phyloP scores from a whole-genome alignment of 106 monocot species.

The Dioscorea alata region DNA sequence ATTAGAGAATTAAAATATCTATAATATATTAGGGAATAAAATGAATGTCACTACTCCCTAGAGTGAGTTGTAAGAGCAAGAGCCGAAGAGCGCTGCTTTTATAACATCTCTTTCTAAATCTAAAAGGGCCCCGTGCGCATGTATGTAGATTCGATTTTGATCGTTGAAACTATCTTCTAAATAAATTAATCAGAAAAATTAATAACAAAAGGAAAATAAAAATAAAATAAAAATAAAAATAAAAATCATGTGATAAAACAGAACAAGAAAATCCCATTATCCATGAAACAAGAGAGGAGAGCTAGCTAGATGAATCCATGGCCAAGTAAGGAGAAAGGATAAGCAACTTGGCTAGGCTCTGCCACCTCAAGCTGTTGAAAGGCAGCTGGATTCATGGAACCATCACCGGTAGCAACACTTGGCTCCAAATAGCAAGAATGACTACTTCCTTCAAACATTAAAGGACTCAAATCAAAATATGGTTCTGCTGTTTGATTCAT shows the following conservation, averaged over 20 bases:
- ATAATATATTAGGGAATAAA: too few species aligned
- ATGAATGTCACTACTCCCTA: too few species aligned
- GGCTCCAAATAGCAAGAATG: neutral
- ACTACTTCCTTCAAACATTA: neutral
- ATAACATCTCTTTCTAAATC: too few species aligned
- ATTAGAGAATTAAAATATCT: too few species aligned
- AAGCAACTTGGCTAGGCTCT: neutral
- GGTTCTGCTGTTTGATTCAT: neutral
- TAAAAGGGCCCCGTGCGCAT: neutral
- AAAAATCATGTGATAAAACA: neutral
- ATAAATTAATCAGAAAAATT: neutral
- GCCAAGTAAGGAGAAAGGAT: constrained; percentile 20
- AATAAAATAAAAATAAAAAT: neutral
- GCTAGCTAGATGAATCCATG: constrained; percentile 14
- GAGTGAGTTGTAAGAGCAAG: too few species aligned
- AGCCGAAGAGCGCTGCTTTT: too few species aligned
- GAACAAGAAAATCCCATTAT: neutral
- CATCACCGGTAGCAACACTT: neutral
- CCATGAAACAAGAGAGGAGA: neutral
- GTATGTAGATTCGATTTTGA: neutral
- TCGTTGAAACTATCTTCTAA: neutral
- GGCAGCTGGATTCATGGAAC: neutral
- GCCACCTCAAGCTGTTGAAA: neutral
- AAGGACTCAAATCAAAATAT: neutral
- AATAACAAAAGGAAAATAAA: neutral